A percentile compares a stretch with the other conserved stretches of the same genome.
Evolutionary conservation across 1,284 basidiomycete species (phyloP).

Genomic region (Moniliella sp.): DNA sequence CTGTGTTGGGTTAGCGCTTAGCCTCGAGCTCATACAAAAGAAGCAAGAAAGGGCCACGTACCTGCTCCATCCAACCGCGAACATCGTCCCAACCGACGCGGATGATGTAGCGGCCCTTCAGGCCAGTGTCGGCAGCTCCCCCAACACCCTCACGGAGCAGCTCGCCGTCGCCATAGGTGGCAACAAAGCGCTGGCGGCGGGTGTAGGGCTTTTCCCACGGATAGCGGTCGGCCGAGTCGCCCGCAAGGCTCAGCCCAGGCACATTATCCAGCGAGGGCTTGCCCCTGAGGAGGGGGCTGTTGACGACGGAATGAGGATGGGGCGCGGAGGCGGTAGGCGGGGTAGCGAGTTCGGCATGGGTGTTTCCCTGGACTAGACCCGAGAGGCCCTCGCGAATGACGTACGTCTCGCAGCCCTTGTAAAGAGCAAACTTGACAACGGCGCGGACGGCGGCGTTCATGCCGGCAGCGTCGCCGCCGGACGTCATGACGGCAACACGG

Average conservation of each 20-base stretch:
- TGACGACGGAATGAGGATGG: too few relatives aligned
- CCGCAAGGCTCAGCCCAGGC: too few relatives aligned
- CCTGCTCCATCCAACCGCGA: slow-evolving; percentile 61
- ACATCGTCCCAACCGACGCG: slow-evolving; percentile 97
- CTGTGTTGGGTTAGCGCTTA: too few relatives aligned
- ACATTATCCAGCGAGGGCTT: too few relatives aligned
- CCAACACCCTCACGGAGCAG: slow-evolving; percentile 73
- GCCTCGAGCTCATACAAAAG: too few relatives aligned
- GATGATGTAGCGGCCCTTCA: slow-evolving; percentile 81
- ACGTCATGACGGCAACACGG: slow-evolving; percentile 84
- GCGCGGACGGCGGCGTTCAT: slow-evolving; percentile 32
- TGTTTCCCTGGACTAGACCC: slow-evolving; percentile 51
- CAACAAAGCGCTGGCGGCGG: slow-evolving; percentile 38
- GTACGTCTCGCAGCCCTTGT: slow-evolving; percentile 43
- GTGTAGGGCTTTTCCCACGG: too few relatives aligned
- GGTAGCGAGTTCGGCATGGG: slow-evolving; percentile 2
- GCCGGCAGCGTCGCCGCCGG: slow-evolving; percentile 85
- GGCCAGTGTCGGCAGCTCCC: slow-evolving; percentile 41
- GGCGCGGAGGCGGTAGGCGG: too few relatives aligned
- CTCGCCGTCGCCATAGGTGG: slow-evolving; percentile 72
- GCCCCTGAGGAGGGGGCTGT: too few relatives aligned
- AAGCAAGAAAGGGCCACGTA: too few relatives aligned
- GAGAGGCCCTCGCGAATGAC: slow-evolving; percentile 72
- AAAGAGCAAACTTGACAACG: slow-evolving; percentile 31
- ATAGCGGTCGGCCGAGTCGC: too few relatives aligned